These are phyloP conservation scores for Cladosporium sp. DNA, from an alignment of 2,329 filamentous ascomycete genomes.

Conservation along the genomic window DNA sequence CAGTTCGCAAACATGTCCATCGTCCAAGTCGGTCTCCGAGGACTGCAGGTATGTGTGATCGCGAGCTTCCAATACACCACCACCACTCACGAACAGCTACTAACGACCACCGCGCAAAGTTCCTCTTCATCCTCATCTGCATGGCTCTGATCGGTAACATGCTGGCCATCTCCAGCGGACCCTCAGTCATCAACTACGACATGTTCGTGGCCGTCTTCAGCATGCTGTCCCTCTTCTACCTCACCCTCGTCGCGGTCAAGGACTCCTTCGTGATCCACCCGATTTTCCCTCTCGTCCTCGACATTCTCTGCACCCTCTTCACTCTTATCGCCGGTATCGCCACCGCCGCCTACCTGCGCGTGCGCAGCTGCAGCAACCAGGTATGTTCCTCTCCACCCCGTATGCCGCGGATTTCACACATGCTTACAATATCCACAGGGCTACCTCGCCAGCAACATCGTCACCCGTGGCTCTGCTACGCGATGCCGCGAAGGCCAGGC, in stretches of 20 bases:
- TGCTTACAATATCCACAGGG: conserved; percentile 20
- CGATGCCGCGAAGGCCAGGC: conserved; percentile 73
- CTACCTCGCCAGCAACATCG: conserved; percentile 37
- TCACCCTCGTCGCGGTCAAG: conserved; percentile 53
- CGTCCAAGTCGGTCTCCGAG: conserved; percentile 26
- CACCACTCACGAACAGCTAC: not conserved
- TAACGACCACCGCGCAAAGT: conserved; percentile 35
- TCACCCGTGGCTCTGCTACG: conserved; percentile 52
- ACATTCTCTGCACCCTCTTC: conserved; percentile 60
- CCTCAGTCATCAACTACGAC: conserved; percentile 54
- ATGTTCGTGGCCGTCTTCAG: conserved; percentile 66
- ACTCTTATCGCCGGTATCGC: conserved; percentile 67
- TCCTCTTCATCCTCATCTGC: conserved; percentile 56
- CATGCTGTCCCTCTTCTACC: conserved; percentile 62
- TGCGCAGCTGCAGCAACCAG: conserved; percentile 60
- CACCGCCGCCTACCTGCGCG: conserved; percentile 63
- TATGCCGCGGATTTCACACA: not conserved
- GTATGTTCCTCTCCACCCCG: conserved; percentile 37
- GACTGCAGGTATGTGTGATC: conserved; percentile 22
- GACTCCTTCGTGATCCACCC: conserved; percentile 48
- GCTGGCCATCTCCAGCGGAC: conserved; percentile 44
- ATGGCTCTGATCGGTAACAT: conserved; percentile 61
- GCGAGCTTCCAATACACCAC: not conserved
- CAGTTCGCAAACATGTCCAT: conserved; percentile 16
- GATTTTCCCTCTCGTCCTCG: conserved; percentile 51